Evolutionary conservation across 73 alveolate genomes (phyloP), one percentile per base, ranked within the genome.

Genomic region (Durusdinium trenchii): DNA sequence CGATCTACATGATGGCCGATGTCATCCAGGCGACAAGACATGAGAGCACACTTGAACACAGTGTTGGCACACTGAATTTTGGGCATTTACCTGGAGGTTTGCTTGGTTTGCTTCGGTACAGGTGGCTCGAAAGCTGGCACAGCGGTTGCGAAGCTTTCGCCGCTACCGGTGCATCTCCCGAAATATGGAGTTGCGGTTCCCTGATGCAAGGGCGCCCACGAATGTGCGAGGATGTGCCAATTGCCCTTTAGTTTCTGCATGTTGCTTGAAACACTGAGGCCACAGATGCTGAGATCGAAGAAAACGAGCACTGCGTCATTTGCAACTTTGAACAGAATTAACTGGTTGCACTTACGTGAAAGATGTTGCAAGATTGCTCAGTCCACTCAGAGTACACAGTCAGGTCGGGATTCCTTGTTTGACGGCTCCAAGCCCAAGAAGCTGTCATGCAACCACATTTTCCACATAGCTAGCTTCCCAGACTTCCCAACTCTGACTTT

Each of bases 361-460:
- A 54, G 9, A 12, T 54, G 64, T 20, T n/a, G n/a, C 76, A 5
- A 5, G 76, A 40, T 3, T 10, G 16, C 32, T 62, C 32, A 62
- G 32, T 26, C 18, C 7, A 62, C 18, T 62, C 76, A 62, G 7
- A 20, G 26, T 35, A 32, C 86, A n/a, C 43, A 35, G 6, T 14
- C 94, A 85, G 94, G 96, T 61, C 75, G 98, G 47, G 98, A 92
- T 69, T 92, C 98, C 18, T 54, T 92, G 57, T 92, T 92, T 36
- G 98, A 92, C 40, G 98, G 98, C 91, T 92, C 98, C 62, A 92
- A 92, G 98, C 98, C 98, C 75, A 92, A 92, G 91, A 92, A 92
- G 91, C 98, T 92, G 48, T 36, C 98, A 78, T 92, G 98, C 46
- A 81, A 81, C 36, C 96, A 89, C 86, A 89, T 89, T 52, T 89